Conservation (phyloP, 345 rosid genomes). For the Nephelium lappaceum region DNA sequence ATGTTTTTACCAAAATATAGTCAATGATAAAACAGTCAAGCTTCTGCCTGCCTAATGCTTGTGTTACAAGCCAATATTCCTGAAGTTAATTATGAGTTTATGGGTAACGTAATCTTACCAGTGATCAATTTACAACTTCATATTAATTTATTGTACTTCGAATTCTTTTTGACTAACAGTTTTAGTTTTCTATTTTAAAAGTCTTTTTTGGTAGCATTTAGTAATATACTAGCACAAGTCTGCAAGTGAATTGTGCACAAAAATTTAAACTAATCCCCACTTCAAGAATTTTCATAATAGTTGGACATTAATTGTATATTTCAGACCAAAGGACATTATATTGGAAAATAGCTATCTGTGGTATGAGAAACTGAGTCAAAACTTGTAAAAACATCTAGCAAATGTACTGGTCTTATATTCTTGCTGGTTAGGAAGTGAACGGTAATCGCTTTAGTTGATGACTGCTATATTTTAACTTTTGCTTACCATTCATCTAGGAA, state of each 20-base stretch:
- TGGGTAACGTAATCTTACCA: background rate
- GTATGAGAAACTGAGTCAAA: background rate
- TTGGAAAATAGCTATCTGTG: background rate
- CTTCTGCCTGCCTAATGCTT: background rate
- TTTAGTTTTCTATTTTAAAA: background rate
- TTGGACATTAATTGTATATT: background rate
- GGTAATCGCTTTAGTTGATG: background rate
- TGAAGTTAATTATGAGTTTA: background rate
- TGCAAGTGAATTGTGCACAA: background rate
- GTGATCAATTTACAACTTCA: background rate
- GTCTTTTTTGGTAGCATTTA: background rate
- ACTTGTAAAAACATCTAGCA: background rate
- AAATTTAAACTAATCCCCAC: background rate
- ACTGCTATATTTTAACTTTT: conserved; percentile 1
- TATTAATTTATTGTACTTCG: background rate
- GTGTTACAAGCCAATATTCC: background rate
- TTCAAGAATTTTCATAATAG: background rate
- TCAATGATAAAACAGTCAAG: background rate
- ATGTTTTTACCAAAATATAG: background rate
- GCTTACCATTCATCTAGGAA: background rate
- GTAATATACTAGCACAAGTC: background rate
- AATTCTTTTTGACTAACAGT: background rate
- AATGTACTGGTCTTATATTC: background rate
- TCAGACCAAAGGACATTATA: background rate
- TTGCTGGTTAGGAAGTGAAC: background rate